Percentiles rank a stretch among this genome's conserved stretches.
Conservation (phyloP, 148 eudicot genomes). For the Persicaria maculosa region DNA sequence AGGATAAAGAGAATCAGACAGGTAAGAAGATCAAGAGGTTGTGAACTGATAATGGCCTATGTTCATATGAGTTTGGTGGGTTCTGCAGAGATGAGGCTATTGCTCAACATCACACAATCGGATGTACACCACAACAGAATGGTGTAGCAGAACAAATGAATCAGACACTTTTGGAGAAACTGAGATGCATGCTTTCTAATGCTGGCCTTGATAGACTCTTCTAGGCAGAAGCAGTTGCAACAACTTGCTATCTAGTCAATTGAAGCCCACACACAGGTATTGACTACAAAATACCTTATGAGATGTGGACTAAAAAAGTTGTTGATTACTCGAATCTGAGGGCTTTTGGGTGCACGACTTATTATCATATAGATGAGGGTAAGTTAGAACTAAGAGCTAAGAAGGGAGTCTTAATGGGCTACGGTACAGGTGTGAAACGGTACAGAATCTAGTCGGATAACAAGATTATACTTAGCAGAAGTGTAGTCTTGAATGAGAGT, state of each 20-base stretch:
- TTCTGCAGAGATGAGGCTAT: too few relatives aligned
- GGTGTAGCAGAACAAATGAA: too few relatives aligned
- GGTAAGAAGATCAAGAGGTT: too few relatives aligned
- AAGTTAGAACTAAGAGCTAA: background rate
- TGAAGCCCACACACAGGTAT: background rate
- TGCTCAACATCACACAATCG: too few relatives aligned
- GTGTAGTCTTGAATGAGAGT: too few relatives aligned
- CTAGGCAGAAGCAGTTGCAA: background rate
- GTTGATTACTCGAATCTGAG: background rate
- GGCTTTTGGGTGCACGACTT: background rate
- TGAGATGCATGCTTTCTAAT: background rate
- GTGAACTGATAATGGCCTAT: too few relatives aligned
- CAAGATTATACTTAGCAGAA: background rate
- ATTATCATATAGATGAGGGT: too few relatives aligned
- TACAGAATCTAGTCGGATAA: background rate
- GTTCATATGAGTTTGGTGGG: too few relatives aligned
- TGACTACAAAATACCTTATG: background rate
- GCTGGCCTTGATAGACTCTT: background rate
- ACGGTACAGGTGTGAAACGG: background rate
- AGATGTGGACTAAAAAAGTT: background rate
- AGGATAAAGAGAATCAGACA: background rate
- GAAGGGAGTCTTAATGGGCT: background rate
- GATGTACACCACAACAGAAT: too few relatives aligned
- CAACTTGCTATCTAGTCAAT: background rate
- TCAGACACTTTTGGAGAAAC: background rate